Conservation (phyloP, 208 protist species). For the Trypanosoma cruzi region DNA sequence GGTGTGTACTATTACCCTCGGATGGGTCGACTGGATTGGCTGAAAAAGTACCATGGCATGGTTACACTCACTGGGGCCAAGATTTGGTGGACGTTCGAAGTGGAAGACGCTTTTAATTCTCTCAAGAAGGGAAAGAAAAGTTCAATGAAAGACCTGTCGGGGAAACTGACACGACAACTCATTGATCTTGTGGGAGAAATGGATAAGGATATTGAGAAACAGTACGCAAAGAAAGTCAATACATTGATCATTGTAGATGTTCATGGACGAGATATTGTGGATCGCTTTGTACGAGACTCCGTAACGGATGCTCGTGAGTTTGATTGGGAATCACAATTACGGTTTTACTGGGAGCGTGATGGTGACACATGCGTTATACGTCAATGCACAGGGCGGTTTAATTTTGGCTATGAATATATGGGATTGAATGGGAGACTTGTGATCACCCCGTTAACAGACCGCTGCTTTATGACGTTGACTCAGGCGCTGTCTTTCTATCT, state of each 20-base stretch:
- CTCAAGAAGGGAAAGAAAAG: conserved; percentile 95
- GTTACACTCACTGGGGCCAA: conserved; percentile 96
- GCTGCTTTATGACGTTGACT: conserved; percentile 99
- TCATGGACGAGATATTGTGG: conserved; percentile 99
- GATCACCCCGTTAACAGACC: conserved; percentile 99
- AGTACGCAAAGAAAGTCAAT: conserved; percentile 98
- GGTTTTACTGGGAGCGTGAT: conserved; percentile 98
- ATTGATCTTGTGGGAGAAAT: conserved; percentile 97
- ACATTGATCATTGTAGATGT: conserved; percentile 99
- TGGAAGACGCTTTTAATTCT: conserved; percentile 96
- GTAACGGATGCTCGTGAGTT: conserved; percentile 98
- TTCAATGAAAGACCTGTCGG: conserved; percentile 96
- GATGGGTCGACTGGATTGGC: conserved; percentile 94
- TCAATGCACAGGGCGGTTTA: conserved; percentile 97
- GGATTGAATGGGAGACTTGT: conserved; percentile 99
- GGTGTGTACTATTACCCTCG: conserved; percentile 98
- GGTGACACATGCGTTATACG: conserved; percentile 96
- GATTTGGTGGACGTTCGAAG: conserved; percentile 99
- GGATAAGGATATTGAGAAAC: conserved; percentile 92
- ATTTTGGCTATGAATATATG: conserved; percentile 99
- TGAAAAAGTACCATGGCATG: conserved; percentile 96
- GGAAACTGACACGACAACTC: conserved; percentile 93
- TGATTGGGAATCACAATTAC: conserved; percentile 99
- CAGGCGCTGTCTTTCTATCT: conserved; percentile 98
- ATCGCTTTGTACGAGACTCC: conserved; percentile 98